Evolutionary conservation across 2,329 filamentous ascomycete species (phyloP).

Genomic region (Coleophoma cylindrospora): DNA sequence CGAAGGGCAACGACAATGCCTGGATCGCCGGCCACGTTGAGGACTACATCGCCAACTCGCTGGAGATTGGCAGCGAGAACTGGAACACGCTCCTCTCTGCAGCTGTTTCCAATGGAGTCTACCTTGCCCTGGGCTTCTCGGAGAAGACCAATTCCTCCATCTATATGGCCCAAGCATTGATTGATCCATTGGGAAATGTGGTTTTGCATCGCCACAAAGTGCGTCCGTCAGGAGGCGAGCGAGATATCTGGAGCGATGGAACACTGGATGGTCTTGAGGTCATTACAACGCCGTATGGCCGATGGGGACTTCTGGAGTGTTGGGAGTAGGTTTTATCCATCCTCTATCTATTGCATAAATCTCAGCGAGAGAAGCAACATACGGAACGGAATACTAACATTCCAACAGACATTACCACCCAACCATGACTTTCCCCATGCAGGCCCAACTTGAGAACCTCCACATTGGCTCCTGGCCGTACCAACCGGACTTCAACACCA

Average conservation of each 20-base stretch:
- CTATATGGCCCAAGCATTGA: slow-evolving; percentile 2
- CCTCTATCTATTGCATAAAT: background rate
- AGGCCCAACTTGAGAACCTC: slow-evolving; percentile 1
- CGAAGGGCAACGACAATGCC: background rate
- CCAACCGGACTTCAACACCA: background rate
- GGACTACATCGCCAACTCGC: slow-evolving; percentile 1
- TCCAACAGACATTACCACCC: background rate
- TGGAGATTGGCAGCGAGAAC: background rate
- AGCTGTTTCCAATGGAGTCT: background rate
- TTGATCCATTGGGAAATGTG: background rate
- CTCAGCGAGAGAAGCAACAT: too few relatives aligned
- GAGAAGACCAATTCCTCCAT: background rate
- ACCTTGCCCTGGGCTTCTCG: slow-evolving; percentile 1
- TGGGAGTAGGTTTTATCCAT: background rate
- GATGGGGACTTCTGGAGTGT: slow-evolving; percentile 1
- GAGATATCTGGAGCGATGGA: slow-evolving; percentile 3
- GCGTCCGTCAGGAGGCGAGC: background rate
- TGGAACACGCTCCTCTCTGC: slow-evolving; percentile 1
- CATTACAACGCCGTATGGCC: background rate
- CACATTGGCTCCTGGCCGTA: slow-evolving; percentile 2
- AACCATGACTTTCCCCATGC: slow-evolving; percentile 2
- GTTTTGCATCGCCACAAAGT: background rate
- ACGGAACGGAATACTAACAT: background rate
- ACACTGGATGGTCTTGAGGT: background rate
- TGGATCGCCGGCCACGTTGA: background rate